phyloP scores from a whole-genome alignment of 345 rosid genomes.

The Citrus medica region DNA sequence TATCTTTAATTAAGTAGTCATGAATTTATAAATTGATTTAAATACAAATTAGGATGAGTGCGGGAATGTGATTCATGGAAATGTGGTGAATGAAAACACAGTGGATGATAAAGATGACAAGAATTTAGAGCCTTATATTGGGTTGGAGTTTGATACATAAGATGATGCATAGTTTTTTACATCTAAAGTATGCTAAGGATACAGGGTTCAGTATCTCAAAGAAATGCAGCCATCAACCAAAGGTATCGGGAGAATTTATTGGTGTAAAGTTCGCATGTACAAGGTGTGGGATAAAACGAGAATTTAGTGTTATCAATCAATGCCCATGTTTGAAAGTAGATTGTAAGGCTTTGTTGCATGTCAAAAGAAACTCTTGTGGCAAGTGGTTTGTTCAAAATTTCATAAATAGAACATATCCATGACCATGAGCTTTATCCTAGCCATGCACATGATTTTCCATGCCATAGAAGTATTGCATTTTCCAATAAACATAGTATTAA shows the following conservation, averaged over 20 bases:
- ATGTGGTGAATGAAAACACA: too few species aligned
- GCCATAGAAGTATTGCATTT: not conserved
- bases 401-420: not conserved
- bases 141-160: not conserved
- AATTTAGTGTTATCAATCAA: too few species aligned
- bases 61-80: too few species aligned
- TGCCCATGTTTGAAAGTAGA: too few species aligned
- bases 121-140: too few species aligned
- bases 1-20: too few species aligned
- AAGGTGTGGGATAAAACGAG: too few species aligned
- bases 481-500: not conserved
- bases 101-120: too few species aligned
- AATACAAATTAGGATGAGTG: too few species aligned
- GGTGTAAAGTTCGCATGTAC: too few species aligned
- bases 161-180: not conserved
- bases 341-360: not conserved
- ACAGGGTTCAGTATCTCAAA: not conserved
- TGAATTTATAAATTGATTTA: too few species aligned
- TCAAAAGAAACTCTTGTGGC: not conserved
- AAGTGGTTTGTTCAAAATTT: not conserved
- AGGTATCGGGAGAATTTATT: not conserved
- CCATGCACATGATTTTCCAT: not conserved
- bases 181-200: not conserved
- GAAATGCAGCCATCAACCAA: not conserved
- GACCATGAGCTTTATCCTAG: not conserved